These are phyloP conservation scores for Hypoxylon sp. DNA, from an alignment of 2,329 filamentous ascomycete genomes.

Conservation along the genomic window DNA sequence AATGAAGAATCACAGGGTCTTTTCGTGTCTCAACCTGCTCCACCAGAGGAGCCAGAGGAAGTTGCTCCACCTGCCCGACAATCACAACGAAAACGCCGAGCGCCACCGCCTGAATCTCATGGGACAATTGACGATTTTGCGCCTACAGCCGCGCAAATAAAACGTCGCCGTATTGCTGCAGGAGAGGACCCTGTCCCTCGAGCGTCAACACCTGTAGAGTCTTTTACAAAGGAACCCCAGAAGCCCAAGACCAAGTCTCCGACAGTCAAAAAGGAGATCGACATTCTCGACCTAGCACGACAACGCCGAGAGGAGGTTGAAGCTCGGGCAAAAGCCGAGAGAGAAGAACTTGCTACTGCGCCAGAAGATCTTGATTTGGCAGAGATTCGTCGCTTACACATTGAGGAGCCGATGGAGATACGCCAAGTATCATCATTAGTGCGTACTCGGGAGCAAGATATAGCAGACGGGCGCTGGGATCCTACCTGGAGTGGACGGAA, in stretches of 20 bases:
- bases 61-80: conserved; percentile 32
- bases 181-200: conserved; percentile 57
- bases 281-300: conserved; percentile 73
- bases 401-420: conserved; percentile 80
- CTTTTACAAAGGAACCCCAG: conserved; percentile 43
- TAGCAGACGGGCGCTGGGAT: conserved; percentile 74
- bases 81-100: conserved; percentile 57
- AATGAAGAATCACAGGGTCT: conserved; percentile 55
- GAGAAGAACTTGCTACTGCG: conserved; percentile 60
- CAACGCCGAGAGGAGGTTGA: conserved; percentile 71
- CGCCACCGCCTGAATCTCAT: conserved; percentile 54
- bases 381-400: conserved; percentile 75
- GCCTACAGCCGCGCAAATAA: conserved; percentile 79
- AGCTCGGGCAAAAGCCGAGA: conserved; percentile 64
- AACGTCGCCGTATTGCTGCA: conserved; percentile 75
- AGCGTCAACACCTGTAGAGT: conserved; percentile 43
- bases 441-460: conserved; percentile 58
- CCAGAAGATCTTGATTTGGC: conserved; percentile 74
- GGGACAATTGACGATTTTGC: conserved; percentile 77
- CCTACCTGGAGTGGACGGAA: conserved; percentile 91
- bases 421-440: conserved; percentile 50
- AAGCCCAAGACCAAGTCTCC: conserved; percentile 55
- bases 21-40: conserved; percentile 64
- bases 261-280: conserved; percentile 66
- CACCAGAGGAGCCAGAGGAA: conserved; percentile 39